Evolutionary conservation across 495 filamentous ascomycete genomes (phyloP), one percentile per base, ranked within the genome.

Genomic region (Tetracladium marchalianum): DNA sequence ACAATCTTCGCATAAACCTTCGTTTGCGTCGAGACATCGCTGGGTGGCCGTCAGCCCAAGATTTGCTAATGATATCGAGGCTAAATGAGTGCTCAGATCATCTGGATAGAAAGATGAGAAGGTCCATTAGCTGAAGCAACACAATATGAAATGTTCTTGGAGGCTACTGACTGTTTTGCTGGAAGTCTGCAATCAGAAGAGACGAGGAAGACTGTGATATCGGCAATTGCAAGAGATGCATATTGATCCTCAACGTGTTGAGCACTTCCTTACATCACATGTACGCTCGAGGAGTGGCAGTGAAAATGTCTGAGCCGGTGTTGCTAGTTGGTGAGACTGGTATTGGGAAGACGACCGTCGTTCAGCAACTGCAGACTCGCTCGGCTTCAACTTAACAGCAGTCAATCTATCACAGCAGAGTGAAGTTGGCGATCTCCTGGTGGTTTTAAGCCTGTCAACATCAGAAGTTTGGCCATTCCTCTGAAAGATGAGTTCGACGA

Each of bases 331-430:
- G 93, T 51, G 93, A 99, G 66, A 99, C 93, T 2, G 93, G 93
- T 65, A 95, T 92, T 41, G 93, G 93, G 56, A 99, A 99, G 65
- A 99, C 93, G 1, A 90, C 90, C 1, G 81, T 90, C 11, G 80
- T 99, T 37, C 93, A 99, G 58, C 88, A 95, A 54, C 69, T 46
- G 89, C 93, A 3, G 78, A 84, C 27, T 68, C 82, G 12, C 73
- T 93, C 24, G 82, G 90, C 0, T 80, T 83, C 50, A 87, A 88
- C 51, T 75, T 99, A 2, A 82, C 84, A 0, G 85, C 89, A 0
- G 83, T 97, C 52, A 99, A 99, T 60, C 60, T 99, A 55, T 97
- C 93, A 0, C 93, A 99, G 60, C 93, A 99, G 57, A 97, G 90
- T 60, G 93, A 99, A 66, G 85, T 81, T 34, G 82, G 87, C 18